A percentile compares a stretch with the other conserved stretches of the same genome.
Conservation (phyloP, 2,329 filamentous ascomycete genomes). For the Paracamarosporium sp. region DNA sequence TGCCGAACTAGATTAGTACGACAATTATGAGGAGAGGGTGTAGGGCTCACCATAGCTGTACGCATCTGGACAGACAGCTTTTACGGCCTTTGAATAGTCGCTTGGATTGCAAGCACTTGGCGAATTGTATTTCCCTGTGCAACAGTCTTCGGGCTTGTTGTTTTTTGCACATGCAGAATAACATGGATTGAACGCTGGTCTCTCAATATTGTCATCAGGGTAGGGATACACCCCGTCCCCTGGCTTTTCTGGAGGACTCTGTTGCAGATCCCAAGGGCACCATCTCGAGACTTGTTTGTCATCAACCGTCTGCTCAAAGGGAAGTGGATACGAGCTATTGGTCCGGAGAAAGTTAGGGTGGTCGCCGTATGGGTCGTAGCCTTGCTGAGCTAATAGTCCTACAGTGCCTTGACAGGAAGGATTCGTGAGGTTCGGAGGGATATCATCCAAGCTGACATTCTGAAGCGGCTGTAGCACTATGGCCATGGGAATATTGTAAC, state of each 20-base stretch:
- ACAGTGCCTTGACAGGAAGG: slow-evolving; percentile 76
- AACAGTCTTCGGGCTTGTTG: slow-evolving; percentile 73
- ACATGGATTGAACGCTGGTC: slow-evolving; percentile 79
- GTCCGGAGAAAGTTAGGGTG: slow-evolving; percentile 62
- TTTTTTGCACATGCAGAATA: slow-evolving; percentile 77
- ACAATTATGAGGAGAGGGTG: not conserved
- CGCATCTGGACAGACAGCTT: slow-evolving; percentile 80
- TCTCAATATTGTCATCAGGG: slow-evolving; percentile 74
- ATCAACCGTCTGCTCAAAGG: slow-evolving; percentile 68
- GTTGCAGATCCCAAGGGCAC: slow-evolving; percentile 83
- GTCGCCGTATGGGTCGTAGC: slow-evolving; percentile 59
- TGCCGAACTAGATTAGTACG: slow-evolving; percentile 20
- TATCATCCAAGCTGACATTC: slow-evolving; percentile 65
- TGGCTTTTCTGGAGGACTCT: slow-evolving; percentile 70
- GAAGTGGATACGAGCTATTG: slow-evolving; percentile 70
- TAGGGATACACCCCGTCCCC: slow-evolving; percentile 81
- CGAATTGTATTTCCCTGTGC: slow-evolving; percentile 71
- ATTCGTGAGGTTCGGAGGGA: slow-evolving; percentile 79
- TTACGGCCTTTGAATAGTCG: slow-evolving; percentile 72
- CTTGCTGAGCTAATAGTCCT: slow-evolving; percentile 60
- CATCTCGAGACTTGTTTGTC: slow-evolving; percentile 67
- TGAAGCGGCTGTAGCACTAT: slow-evolving; percentile 60
- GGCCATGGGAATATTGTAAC: slow-evolving; percentile 79
- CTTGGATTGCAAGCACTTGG: slow-evolving; percentile 70
- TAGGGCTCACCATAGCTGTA: slow-evolving; percentile 74